Conservation (phyloP, 768 basidiomycete species). For the Kwoniella sp. region DNA sequence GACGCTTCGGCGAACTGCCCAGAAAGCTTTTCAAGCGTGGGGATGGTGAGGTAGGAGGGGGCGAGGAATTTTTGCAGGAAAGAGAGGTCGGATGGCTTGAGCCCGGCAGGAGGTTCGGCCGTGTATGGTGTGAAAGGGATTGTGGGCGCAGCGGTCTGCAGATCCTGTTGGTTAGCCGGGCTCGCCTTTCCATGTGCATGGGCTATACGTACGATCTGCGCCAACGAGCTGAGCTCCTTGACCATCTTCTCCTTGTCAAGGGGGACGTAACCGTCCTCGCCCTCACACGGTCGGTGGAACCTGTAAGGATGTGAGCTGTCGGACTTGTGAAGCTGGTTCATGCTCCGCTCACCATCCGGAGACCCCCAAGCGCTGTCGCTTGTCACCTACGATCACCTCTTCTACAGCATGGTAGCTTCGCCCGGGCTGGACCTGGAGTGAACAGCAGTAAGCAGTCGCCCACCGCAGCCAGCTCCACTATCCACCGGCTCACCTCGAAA, state of each 20-base stretch:
- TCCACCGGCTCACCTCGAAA: conserved; percentile 46
- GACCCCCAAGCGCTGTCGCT: conserved; percentile 72
- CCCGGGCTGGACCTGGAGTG: conserved; percentile 77
- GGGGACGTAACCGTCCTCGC: conserved; percentile 79
- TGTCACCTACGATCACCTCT: conserved; percentile 85
- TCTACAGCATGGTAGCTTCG: conserved; percentile 94
- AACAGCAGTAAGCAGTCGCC: not conserved
- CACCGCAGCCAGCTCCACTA: not conserved
- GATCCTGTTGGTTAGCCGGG: no score
- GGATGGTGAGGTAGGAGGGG: conserved; percentile 78
- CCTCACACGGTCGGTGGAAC: conserved; percentile 86
- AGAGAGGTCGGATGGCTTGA: conserved; percentile 56
- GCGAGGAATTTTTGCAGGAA: conserved; percentile 84
- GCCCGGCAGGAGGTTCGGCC: conserved; percentile 37
- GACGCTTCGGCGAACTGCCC: conserved; percentile 79
- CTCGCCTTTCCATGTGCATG: no score
- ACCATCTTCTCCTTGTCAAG: conserved; percentile 51
- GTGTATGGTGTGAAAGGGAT: conserved; percentile 53
- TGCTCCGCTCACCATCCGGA: conserved; percentile 84
- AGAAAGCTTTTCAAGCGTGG: conserved; percentile 74
- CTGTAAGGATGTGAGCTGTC: conserved; percentile 11
- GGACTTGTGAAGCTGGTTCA: no score
- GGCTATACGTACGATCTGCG: conserved; percentile 72
- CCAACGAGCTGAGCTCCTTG: conserved; percentile 69
- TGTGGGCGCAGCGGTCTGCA: conserved; percentile 42